Evolutionary conservation across 2,329 filamentous ascomycete genomes (phyloP).

Genomic region (Cercospora sesami): DNA sequence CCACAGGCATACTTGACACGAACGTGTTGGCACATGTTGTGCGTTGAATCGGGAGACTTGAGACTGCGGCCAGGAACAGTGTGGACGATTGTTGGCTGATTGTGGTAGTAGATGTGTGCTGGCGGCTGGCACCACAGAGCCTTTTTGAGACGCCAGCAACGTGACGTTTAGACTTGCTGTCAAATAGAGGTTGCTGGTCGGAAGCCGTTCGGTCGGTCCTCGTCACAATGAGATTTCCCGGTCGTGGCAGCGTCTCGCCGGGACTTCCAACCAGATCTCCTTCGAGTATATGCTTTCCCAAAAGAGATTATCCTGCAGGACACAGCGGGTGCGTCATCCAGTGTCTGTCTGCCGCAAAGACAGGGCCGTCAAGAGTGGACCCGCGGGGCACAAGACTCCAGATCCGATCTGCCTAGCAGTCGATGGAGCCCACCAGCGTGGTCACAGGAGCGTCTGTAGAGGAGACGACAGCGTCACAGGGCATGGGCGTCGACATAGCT

Average conservation of each 20-base stretch:
- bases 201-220: constrained; percentile 3
- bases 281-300: not conserved
- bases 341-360: not conserved
- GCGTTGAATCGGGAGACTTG: not conserved
- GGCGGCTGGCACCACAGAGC: not conserved
- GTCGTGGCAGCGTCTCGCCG: not conserved
- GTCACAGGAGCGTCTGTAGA: not conserved
- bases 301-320: not conserved
- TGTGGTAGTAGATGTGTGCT: not conserved
- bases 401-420: not conserved
- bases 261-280: not conserved
- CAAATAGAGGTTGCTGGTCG: not conserved
- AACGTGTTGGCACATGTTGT: constrained; percentile 25
- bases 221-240: not conserved
- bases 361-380: not conserved
- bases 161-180: not conserved
- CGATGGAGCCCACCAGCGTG: not conserved
- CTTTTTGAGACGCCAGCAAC: not conserved
- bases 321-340: not conserved
- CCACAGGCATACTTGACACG: constrained; percentile 24
- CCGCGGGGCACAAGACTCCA: not conserved
- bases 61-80: constrained; percentile 4
- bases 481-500: not conserved
- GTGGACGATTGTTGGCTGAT: not conserved
- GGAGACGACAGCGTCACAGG: not conserved